These are phyloP conservation scores for Erigeron philadelphicus DNA, from an alignment of 140 eudicot species.

Conservation along the genomic window DNA sequence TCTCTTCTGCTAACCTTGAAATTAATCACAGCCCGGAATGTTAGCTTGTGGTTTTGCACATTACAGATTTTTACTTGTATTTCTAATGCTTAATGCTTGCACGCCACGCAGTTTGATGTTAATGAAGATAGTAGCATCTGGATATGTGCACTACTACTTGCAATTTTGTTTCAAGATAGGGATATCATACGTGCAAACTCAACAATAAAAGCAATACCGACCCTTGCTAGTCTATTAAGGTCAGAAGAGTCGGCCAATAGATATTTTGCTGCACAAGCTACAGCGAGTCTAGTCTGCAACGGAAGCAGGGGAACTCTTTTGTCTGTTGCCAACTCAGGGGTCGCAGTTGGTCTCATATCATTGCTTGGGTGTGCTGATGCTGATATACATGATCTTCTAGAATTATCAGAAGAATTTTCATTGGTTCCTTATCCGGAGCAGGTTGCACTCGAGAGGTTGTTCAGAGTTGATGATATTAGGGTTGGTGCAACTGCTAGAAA, in stretches of 20 bases:
- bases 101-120: conserved; percentile 46
- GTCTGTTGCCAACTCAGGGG: conserved; percentile 96
- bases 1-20: background rate
- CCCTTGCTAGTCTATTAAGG: conserved; percentile 72
- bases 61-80: background rate
- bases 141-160: conserved; percentile 72
- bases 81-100: conserved; percentile 9
- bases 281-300: conserved; percentile 81
- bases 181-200: conserved; percentile 78
- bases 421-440: conserved; percentile 83
- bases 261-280: conserved; percentile 92
- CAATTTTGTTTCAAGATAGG: conserved; percentile 79
- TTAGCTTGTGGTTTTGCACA: background rate
- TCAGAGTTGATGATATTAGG: conserved; percentile 89
- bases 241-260: conserved; percentile 79
- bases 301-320: conserved; percentile 97
- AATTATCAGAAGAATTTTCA: conserved; percentile 63
- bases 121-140: conserved; percentile 79
- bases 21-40: background rate
- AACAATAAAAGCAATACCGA: conserved; percentile 76
- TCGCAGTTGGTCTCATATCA: conserved; percentile 77
- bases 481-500: conserved; percentile 88
- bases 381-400: conserved; percentile 68
- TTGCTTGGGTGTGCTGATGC: conserved; percentile 92
- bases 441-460: conserved; percentile 79